Evolutionary conservation across 768 basidiomycete species (phyloP), one percentile per base, ranked within the genome.

Genomic region (Boletus sp.): DNA sequence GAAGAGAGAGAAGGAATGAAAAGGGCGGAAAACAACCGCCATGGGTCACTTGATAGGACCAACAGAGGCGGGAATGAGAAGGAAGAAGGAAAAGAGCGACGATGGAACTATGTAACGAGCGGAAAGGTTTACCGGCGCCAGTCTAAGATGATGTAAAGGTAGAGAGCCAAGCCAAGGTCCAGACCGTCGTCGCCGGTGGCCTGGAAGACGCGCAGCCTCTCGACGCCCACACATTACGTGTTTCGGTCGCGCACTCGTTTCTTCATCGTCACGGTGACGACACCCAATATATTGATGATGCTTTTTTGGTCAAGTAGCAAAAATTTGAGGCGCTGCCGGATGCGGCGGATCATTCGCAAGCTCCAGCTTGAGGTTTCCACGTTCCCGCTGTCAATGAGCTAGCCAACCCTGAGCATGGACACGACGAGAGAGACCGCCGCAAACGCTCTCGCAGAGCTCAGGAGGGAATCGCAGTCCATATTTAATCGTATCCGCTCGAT

Each of bases 401-500:
- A 35, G 11, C 30, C n/a, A 15, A 24, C 15, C n/a, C 24, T 24
- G 24, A 24, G 24, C 24, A 59, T 54, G 59, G 46, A 40, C 44
- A 12, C 47, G 18, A 33, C 5, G 33, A 60, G 15, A 15, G 48
- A 60, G 29, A 32, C 49, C 18, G 48, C 63, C 17, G 59, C 63
- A 6, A 40, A 66, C 47, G 72, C 72, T 18, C 66, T 87, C 40
- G 76, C 77, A 6, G 75, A 82, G 47, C 76, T 91, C 35, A 82
- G 88, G 10, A 84, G 78, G 61, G 87, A 90, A 61, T 85, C 85
- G 5, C 71, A 85, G 24, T 91, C 93, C 68, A 77, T 94, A 24
- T 95, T 83, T 77, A 94, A 94, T 67, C 86, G 96, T 9, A 68
- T 98, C 1, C 92, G 91, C 60, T 96, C 94, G 7, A 89, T 98